Conservation (phyloP, 176 grass and related monocot genomes). For the Rhynchospora pubera region DNA sequence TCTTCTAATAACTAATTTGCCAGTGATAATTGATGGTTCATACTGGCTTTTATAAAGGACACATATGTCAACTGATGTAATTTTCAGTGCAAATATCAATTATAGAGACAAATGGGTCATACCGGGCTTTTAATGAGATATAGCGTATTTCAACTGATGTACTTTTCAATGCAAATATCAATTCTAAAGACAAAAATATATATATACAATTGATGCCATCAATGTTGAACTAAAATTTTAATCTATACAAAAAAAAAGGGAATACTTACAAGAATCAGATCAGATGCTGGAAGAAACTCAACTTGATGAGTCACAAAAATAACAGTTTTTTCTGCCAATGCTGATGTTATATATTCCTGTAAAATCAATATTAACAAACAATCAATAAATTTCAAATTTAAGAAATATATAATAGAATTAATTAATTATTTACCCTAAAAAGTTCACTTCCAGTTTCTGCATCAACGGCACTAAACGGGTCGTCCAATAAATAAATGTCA, state of each 20-base stretch:
- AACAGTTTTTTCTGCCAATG: conserved; percentile 74
- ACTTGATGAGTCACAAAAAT: conserved; percentile 99
- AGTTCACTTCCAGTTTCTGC: conserved; percentile 93
- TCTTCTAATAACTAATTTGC: background rate
- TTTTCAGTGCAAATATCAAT: background rate
- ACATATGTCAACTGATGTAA: background rate
- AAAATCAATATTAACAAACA: conserved; percentile 21
- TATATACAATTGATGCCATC: background rate
- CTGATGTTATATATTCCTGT: conserved; percentile 87
- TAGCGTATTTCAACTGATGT: background rate
- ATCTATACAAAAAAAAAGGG: conserved; percentile 15
- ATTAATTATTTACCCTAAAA: conserved; percentile 47
- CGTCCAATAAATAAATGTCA: conserved; percentile 99
- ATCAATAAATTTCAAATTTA: conserved; percentile 24
- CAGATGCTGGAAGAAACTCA: conserved; percentile 92
- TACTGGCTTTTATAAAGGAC: background rate
- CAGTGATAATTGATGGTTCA: background rate
- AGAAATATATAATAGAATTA: background rate
- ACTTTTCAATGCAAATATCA: background rate
- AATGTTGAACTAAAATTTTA: background rate
- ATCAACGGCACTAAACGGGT: conserved; percentile 98
- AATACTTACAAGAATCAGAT: conserved; percentile 65
- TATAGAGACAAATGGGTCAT: background rate
- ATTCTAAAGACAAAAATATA: background rate
- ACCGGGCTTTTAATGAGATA: background rate